Percentiles rank a stretch among this genome's conserved stretches.
These are phyloP conservation scores for Hypocrella siamensis DNA, from an alignment of 2,329 filamentous ascomycete species.

Conservation along the genomic window DNA sequence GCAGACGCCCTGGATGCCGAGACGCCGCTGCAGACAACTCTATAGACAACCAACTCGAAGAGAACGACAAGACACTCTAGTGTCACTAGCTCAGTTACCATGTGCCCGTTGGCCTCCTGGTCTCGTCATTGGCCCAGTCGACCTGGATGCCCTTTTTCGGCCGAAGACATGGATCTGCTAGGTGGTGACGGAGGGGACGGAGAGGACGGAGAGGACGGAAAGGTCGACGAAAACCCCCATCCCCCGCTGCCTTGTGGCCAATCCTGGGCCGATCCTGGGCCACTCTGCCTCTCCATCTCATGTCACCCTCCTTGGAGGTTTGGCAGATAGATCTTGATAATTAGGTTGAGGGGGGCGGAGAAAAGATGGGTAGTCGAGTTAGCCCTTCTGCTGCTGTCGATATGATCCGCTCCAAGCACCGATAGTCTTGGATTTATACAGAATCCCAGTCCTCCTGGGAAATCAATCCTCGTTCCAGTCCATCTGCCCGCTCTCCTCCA, in stretches of 20 bases:
- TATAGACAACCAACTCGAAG: no score
- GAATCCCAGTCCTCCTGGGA: conserved; percentile 15
- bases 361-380: conserved; percentile 9
- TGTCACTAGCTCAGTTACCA: no score
- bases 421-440: conserved; percentile 23
- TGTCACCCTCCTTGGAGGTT: conserved; percentile 7
- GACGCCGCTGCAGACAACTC: conserved; percentile 10
- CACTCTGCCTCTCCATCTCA: conserved; percentile 6
- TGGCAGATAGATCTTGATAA: conserved; percentile 18
- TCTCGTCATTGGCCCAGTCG: conserved; percentile 12
- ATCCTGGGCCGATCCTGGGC: not conserved
- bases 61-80: no score
- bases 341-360: conserved; percentile 14
- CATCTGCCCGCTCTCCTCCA: conserved; percentile 14
- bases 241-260: not conserved
- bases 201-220: no score
- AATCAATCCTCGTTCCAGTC: conserved; percentile 21
- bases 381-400: conserved; percentile 14
- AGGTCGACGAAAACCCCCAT: conserved; percentile 3
- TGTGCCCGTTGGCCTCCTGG: conserved; percentile 15
- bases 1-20: conserved; percentile 15
- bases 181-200: conserved; percentile 11
- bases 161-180: conserved; percentile 5
- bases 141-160: conserved; percentile 6
- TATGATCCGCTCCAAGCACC: conserved; percentile 14